phyloP scores from a whole-genome alignment of 345 rosid genomes.

The Populus deltoides region DNA sequence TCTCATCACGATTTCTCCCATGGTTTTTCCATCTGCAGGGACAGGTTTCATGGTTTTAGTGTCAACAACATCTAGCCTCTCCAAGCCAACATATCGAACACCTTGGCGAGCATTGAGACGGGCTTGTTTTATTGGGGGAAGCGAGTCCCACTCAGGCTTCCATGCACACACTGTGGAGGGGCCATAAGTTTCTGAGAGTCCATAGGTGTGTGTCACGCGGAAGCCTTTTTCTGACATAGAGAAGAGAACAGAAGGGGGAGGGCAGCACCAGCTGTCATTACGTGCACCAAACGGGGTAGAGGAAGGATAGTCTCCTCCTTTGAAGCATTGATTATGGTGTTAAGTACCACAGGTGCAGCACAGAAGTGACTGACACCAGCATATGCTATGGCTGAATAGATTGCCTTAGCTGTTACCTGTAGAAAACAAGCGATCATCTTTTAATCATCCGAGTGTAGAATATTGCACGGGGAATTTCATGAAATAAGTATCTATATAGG shows the following conservation, averaged over 20 bases:
- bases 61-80: constrained; percentile 66
- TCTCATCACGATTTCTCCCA: constrained; percentile 81
- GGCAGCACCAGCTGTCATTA: constrained; percentile 90
- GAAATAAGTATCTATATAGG: neutral
- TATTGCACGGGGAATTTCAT: neutral
- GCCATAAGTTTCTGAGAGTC: constrained; percentile 89
- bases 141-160: constrained; percentile 91
- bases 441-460: neutral
- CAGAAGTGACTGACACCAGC: constrained; percentile 76
- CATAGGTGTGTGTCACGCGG: constrained; percentile 78
- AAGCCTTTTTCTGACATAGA: constrained; percentile 76
- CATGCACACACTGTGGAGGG: constrained; percentile 83
- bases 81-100: constrained; percentile 63
- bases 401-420: constrained; percentile 80
- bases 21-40: constrained; percentile 73
- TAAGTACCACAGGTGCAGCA: constrained; percentile 94
- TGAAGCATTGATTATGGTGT: constrained; percentile 69
- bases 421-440: constrained; percentile 1
- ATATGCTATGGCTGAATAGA: constrained; percentile 72
- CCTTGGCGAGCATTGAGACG: constrained; percentile 94
- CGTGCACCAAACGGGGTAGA: constrained; percentile 70
- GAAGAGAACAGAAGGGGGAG: constrained; percentile 72
- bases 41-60: constrained; percentile 59
- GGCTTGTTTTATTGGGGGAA: constrained; percentile 66
- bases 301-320: constrained; percentile 74